Evolutionary conservation across 2,329 filamentous ascomycete genomes (phyloP).

Genomic region (Cladosporium cucumerinum): DNA sequence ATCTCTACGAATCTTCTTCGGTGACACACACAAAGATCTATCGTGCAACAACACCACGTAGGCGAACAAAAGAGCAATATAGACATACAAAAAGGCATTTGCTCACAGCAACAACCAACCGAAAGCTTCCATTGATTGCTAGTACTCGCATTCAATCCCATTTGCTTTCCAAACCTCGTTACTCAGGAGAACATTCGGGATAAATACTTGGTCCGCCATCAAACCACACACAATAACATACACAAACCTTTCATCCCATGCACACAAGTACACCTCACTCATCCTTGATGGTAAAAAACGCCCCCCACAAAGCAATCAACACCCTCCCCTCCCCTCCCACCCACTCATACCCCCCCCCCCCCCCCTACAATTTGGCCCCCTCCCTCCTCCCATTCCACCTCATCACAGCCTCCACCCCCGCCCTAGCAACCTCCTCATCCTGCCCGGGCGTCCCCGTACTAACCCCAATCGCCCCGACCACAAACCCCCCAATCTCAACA

Average conservation of each 20-base stretch:
- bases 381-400: slow-evolving; percentile 33
- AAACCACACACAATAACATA: no score
- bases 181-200: no score
- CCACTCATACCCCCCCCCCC: neutral
- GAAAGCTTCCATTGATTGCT: no score
- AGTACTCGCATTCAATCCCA: no score
- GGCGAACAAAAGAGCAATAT: neutral
- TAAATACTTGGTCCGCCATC: no score
- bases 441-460: slow-evolving; percentile 54
- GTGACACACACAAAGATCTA: neutral
- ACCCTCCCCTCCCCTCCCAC: neutral
- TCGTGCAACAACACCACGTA: neutral
- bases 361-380: slow-evolving; percentile 37
- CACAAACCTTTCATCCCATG: no score
- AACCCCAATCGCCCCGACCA: slow-evolving; percentile 54
- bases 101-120: neutral
- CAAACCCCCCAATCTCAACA: slow-evolving; percentile 47
- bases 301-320: no score
- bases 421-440: slow-evolving; percentile 52
- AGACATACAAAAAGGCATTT: neutral
- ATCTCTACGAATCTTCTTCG: neutral
- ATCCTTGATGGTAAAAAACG: no score
- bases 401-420: slow-evolving; percentile 50
- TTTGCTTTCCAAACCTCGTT: no score
- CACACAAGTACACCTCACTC: no score